Percentiles rank a stretch among this genome's conserved stretches.
phyloP scores from a whole-genome alignment of 2,329 filamentous ascomycete species.

The Neonectria punicea region DNA sequence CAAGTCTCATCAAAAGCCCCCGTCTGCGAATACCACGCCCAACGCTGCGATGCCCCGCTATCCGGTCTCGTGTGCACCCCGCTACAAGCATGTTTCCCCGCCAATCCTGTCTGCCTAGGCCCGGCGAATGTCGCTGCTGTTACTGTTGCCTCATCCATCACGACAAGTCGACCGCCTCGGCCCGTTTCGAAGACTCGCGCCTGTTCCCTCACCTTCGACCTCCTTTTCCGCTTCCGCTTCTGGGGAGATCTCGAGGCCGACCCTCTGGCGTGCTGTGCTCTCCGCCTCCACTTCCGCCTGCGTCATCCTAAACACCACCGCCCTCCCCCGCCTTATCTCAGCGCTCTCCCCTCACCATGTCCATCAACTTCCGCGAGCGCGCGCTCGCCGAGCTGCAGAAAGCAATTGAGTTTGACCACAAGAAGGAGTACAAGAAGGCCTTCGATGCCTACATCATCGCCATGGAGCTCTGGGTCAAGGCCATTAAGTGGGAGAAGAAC shows the following conservation, averaged over 20 bases:
- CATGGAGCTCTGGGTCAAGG: slow-evolving; percentile 98
- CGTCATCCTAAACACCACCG: slow-evolving; percentile 19
- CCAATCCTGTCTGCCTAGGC: slow-evolving; percentile 44
- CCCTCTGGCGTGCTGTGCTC: slow-evolving; percentile 16
- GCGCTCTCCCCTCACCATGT: slow-evolving; percentile 69
- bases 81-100: slow-evolving; percentile 54
- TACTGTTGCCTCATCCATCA: slow-evolving; percentile 22
- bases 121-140: slow-evolving; percentile 7
- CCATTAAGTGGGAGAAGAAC: slow-evolving; percentile 99
- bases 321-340: slow-evolving; percentile 29
- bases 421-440: slow-evolving; percentile 95
- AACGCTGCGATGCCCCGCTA: slow-evolving; percentile 41
- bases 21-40: slow-evolving; percentile 6
- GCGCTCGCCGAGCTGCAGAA: slow-evolving; percentile 98
- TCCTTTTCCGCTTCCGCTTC: neutral
- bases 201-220: neutral
- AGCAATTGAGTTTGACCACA: slow-evolving; percentile 95
- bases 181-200: slow-evolving; percentile 1
- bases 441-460: slow-evolving; percentile 96
- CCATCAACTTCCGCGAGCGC: slow-evolving; percentile 95
- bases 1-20: slow-evolving; percentile 13
- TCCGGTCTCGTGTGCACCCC: slow-evolving; percentile 39
- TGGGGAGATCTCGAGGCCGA: neutral
- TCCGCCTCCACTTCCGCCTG: neutral
- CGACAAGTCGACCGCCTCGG: slow-evolving; percentile 1